These are phyloP conservation scores for Trichopus zeylanicus DNA, from an alignment of 116 monocot species.

Conservation along the genomic window DNA sequence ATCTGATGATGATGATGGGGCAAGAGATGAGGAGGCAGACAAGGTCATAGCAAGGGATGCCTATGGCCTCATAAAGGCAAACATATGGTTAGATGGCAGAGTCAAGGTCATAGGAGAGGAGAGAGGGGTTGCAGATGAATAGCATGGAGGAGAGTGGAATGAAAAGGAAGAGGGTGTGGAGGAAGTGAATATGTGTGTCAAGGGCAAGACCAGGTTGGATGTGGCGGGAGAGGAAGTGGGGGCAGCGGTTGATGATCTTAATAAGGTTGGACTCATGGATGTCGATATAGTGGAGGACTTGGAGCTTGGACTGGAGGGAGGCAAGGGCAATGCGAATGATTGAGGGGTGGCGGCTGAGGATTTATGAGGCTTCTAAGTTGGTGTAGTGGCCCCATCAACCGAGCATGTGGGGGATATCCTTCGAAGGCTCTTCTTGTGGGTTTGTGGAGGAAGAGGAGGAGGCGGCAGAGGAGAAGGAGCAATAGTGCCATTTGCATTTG, in stretches of 20 bases:
- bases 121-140: conserved; percentile 26
- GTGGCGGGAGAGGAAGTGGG: conserved; percentile 20
- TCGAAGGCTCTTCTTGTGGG: too few relatives aligned
- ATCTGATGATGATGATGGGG: conserved; percentile 13
- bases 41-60: conserved; percentile 9
- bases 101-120: conserved; percentile 16
- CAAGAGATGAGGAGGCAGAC: conserved; percentile 14
- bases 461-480: too few relatives aligned
- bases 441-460: too few relatives aligned
- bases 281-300: conserved; percentile 8
- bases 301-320: conserved; percentile 24
- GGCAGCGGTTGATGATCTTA: conserved; percentile 20
- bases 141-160: conserved; percentile 1
- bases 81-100: conserved; percentile 4
- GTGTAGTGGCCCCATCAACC: conserved; percentile 17
- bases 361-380: conserved; percentile 9
- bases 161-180: conserved; percentile 15
- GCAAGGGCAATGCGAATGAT: conserved; percentile 2
- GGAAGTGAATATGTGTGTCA: conserved; percentile 12
- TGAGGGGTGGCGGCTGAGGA: conserved; percentile 21
- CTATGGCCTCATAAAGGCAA: conserved; percentile 10
- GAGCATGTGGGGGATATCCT: neutral
- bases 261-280: conserved; percentile 13
- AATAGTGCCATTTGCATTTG: too few relatives aligned
- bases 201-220: neutral